Base-by-base conservation (phyloP, 2,329 filamentous ascomycete species). In the Cryphonectria radicalis region DNA sequence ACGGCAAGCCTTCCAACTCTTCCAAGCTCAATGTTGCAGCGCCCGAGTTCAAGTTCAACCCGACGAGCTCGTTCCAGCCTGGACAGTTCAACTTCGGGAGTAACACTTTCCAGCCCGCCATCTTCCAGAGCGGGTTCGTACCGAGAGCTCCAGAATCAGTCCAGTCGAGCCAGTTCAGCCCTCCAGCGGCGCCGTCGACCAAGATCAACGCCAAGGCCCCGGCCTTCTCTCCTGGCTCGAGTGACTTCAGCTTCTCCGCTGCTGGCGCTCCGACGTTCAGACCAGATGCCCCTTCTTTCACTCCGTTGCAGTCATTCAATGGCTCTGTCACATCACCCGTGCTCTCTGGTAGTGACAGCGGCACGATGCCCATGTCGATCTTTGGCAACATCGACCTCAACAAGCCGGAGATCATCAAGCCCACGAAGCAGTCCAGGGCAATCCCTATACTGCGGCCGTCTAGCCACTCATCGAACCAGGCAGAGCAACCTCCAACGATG, bases 41-140 rank as follows among this genome's bases (percentile, higher is more conserved):
- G 0, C 92, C 94, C 63, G 93, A 96, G 77, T 98, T 98, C 84
- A 93, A 91, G 76, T 95, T 95, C 81, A 88, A 89, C 73, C 88
- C 87, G 4, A 79, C 81, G 3, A 87, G 79, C 76, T 81, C 81
- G 37, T 89, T 89, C 76, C 82, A 85, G 53, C 84, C 86, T 46
- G 79, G 81, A 22, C 81, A 85, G 68, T 88, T 89, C 76, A 82
- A 82, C 55, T 89, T 89, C 73, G 81, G 82, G 32, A 79, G 78
- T 57, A 82, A 77, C 66, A 77, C 76, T 64, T 86, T 87, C 78
- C 85, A 90, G 75, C 85, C 88, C 6, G 75, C 82, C 10, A 80
- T 83, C 2, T 86, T 86, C 78, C 83, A 85, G 72, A 81, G 82
- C 53, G 79, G 76, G 13, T 62, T 79, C 59, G 74, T 79, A 17